Evolutionary conservation across 495 filamentous ascomycete genomes (phyloP).

Genomic region (Haplographium delicatum): DNA sequence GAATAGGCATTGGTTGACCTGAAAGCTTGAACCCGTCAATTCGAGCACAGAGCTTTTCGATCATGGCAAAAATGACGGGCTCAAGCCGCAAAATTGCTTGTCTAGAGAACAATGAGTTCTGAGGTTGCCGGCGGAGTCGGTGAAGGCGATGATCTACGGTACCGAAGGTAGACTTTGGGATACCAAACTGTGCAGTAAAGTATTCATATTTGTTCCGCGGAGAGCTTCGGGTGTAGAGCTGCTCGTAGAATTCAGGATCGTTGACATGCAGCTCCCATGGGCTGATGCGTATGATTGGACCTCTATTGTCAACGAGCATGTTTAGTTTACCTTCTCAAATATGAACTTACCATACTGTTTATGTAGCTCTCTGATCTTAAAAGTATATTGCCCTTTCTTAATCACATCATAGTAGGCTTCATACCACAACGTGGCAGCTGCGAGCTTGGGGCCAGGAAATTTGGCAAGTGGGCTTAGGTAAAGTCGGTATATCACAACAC

Average conservation of each 20-base stretch:
- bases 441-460: conserved; percentile 43
- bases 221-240: conserved; percentile 31
- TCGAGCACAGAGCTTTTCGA: conserved; percentile 6
- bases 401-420: conserved; percentile 20
- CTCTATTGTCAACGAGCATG: neutral
- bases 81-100: neutral
- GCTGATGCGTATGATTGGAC: conserved; percentile 53
- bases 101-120: conserved; percentile 35
- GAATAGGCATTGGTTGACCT: conserved; percentile 1
- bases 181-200: neutral
- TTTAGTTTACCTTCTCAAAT: conserved; percentile 8
- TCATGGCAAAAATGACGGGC: conserved; percentile 5
- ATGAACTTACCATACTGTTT: conserved; percentile 24
- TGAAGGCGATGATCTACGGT: conserved; percentile 41
- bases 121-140: conserved; percentile 29
- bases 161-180: conserved; percentile 29
- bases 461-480: conserved; percentile 37
- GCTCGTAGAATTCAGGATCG: conserved; percentile 46
- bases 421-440: conserved; percentile 39
- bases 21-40: neutral
- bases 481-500: too few relatives aligned
- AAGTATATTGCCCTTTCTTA: conserved; percentile 18
- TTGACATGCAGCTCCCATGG: conserved; percentile 50
- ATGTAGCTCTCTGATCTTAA: conserved; percentile 25
- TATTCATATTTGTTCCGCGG: conserved; percentile 1